Evolutionary conservation across 176 grass and related monocot species (phyloP).

Genomic region (Oryza coarctata): DNA sequence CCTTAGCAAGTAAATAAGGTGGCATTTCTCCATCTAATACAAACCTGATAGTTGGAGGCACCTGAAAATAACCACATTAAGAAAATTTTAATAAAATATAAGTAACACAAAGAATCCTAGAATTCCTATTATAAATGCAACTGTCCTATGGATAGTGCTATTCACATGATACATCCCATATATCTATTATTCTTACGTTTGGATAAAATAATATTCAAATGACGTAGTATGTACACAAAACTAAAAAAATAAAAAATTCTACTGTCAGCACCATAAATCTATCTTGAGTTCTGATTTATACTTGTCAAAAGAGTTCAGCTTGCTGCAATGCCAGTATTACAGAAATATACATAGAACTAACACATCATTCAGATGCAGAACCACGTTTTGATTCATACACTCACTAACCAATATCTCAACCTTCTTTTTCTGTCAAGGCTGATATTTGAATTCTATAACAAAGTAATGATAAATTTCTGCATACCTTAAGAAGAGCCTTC

Average conservation of each 20-base stretch:
- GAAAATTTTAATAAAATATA: not conserved
- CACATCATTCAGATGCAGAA: not conserved
- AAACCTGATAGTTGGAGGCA: conserved; percentile 84
- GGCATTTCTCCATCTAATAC: conserved; percentile 95
- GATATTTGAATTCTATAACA: not conserved
- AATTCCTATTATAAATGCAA: not conserved
- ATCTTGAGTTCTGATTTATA: not conserved
- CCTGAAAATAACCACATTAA: conserved; percentile 52
- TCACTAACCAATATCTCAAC: not conserved
- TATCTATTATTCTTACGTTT: not conserved
- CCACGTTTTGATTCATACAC: not conserved
- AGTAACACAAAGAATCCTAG: not conserved
- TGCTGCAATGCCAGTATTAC: not conserved
- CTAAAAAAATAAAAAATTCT: not conserved
- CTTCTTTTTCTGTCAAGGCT: not conserved
- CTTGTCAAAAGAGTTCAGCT: not conserved
- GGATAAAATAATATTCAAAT: not conserved
- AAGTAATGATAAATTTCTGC: not conserved
- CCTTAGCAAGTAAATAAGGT: conserved; percentile 88
- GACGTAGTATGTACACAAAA: not conserved
- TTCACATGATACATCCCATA: not conserved
- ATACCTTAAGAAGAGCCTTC: conserved; percentile 90
- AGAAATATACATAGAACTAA: not conserved
- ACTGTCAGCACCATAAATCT: not conserved
- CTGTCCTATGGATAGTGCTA: not conserved